These are phyloP conservation scores for Sugiyamaella boreocaroliniensis DNA, from an alignment of 805 yeast genomes.

Conservation along the genomic window DNA sequence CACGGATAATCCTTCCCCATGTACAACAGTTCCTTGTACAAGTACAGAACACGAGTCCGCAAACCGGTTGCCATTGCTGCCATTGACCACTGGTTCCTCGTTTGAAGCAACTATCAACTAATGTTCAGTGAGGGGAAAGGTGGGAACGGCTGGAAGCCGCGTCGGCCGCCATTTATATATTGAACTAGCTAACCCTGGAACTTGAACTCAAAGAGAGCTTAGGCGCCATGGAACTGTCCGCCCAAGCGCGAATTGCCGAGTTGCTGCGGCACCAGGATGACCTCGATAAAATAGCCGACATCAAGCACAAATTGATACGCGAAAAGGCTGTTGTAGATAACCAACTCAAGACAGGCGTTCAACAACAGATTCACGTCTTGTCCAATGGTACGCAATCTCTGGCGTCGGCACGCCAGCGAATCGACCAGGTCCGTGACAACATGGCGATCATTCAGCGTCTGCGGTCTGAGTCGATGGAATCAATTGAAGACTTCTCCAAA, in stretches of 20 bases:
- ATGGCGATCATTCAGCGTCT: constrained; percentile 37
- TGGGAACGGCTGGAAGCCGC: background rate
- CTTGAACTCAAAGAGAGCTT: too few species aligned
- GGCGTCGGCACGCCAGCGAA: constrained; percentile 34
- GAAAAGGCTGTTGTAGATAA: constrained; percentile 73
- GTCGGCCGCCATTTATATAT: background rate
- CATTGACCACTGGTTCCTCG: too few species aligned
- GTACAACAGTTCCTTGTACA: constrained; percentile 34
- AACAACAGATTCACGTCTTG: constrained; percentile 53
- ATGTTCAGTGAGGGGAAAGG: too few species aligned
- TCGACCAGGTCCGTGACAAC: constrained; percentile 31
- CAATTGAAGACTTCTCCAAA: constrained; percentile 60
- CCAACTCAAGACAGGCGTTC: constrained; percentile 66
- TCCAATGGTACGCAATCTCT: constrained; percentile 34
- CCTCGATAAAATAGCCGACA: constrained; percentile 30
- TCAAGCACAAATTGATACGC: constrained; percentile 31
- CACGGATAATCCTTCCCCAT: constrained; percentile 36
- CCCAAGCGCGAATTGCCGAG: constrained; percentile 22
- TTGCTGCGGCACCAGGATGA: constrained; percentile 26
- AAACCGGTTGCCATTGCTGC: background rate
- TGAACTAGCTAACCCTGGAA: too few species aligned
- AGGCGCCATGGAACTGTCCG: constrained; percentile 7
- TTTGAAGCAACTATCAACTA: too few species aligned
- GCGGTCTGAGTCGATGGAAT: constrained; percentile 49
- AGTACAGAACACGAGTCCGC: constrained; percentile 24